Evolutionary conservation across 768 basidiomycete species (phyloP).

Genomic region (Termitomyces bulborhizus): DNA sequence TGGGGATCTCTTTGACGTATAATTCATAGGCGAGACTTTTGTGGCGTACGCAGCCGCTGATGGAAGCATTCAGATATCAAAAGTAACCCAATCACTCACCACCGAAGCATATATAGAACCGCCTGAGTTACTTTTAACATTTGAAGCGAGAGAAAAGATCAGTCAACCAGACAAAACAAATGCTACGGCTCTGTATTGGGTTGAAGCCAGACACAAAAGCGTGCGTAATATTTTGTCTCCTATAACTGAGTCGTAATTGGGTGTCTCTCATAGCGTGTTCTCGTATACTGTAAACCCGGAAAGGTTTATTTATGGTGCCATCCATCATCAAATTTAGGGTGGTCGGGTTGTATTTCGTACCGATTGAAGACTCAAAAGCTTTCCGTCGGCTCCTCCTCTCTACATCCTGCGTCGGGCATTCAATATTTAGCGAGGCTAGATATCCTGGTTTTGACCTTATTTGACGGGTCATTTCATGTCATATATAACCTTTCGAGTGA

Average conservation of each 20-base stretch:
- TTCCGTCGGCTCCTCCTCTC: conserved; percentile 52
- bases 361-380: conserved; percentile 38
- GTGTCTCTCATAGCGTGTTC: conserved; percentile 36
- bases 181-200: conserved; percentile 54
- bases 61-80: conserved; percentile 52
- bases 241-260: background rate
- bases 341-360: conserved; percentile 48
- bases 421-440: conserved; percentile 46
- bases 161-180: conserved; percentile 33
- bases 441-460: conserved; percentile 48
- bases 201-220: conserved; percentile 29
- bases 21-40: conserved; percentile 42
- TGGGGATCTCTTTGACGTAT: background rate
- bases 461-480: conserved; percentile 68
- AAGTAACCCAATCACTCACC: conserved; percentile 36
- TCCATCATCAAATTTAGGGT: conserved; percentile 21
- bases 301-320: conserved; percentile 51
- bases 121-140: conserved; percentile 12
- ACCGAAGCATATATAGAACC: background rate
- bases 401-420: conserved; percentile 56
- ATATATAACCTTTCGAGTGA: conserved; percentile 43
- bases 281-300: conserved; percentile 58
- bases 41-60: conserved; percentile 56
- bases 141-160: conserved; percentile 24
- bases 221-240: conserved; percentile 26